phyloP scores from a whole-genome alignment of 164 flowering plant species.

The Vitis amurensis region DNA sequence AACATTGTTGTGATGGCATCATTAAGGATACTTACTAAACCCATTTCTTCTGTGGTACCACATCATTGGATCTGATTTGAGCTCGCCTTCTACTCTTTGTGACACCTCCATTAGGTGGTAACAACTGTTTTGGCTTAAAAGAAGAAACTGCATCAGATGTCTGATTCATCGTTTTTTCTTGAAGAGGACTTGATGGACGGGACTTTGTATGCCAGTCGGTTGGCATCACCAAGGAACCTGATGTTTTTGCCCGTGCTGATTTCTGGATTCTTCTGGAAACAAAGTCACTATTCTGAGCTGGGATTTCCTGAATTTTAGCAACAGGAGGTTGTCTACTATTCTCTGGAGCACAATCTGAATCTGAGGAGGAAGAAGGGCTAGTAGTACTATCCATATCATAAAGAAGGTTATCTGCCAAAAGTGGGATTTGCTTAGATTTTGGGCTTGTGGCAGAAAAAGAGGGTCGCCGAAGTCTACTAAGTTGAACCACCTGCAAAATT shows the following conservation, averaged over 20 bases:
- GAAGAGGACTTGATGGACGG: slow-evolving; percentile 40
- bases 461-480: slow-evolving; percentile 64
- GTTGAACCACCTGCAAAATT: slow-evolving; percentile 50
- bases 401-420: slow-evolving; percentile 66
- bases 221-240: slow-evolving; percentile 14
- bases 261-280: slow-evolving; percentile 20
- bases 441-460: slow-evolving; percentile 42
- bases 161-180: slow-evolving; percentile 47
- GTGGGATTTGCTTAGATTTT: slow-evolving; percentile 32
- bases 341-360: slow-evolving; percentile 56
- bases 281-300: slow-evolving; percentile 16
- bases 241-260: slow-evolving; percentile 24
- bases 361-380: slow-evolving; percentile 81
- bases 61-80: slow-evolving; percentile 34
- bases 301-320: slow-evolving; percentile 4
- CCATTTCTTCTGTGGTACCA: slow-evolving; percentile 56
- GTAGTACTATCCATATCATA: slow-evolving; percentile 84
- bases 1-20: too few species aligned
- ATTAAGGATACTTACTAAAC: slow-evolving; percentile 31
- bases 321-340: slow-evolving; percentile 15
- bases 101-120: slow-evolving; percentile 28
- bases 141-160: slow-evolving; percentile 20
- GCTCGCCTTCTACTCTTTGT: slow-evolving; percentile 40
- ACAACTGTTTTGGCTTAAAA: slow-evolving; percentile 32
- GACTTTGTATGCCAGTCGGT: slow-evolving; percentile 12